phyloP scores from a whole-genome alignment of 192 early-diverging fungal species.

The Linnemannia schmuckeri region DNA sequence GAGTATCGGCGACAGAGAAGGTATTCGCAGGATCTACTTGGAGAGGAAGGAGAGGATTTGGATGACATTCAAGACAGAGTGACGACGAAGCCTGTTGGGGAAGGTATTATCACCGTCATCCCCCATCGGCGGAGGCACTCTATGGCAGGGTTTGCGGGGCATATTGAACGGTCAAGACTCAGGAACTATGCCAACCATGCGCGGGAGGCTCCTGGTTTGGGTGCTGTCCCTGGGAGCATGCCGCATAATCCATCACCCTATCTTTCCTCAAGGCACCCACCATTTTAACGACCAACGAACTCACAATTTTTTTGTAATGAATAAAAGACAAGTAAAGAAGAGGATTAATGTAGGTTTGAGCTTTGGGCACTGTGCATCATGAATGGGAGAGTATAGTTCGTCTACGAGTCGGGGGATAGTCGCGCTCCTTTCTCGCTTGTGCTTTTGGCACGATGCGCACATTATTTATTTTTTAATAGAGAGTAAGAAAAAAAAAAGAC shows the following conservation, averaged over 20 bases:
- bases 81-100: constrained; percentile 45
- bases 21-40: constrained; percentile 15
- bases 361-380: background rate
- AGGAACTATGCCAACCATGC: constrained; percentile 22
- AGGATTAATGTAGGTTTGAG: background rate
- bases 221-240: constrained; percentile 20
- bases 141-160: constrained; percentile 35
- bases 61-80: constrained; percentile 39
- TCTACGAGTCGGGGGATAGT: background rate
- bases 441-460: background rate
- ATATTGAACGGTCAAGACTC: constrained; percentile 25
- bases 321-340: background rate
- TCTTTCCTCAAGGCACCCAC: background rate
- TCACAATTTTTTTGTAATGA: background rate
- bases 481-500: background rate
- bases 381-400: background rate
- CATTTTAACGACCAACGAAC: background rate
- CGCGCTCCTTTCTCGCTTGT: background rate
- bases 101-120: constrained; percentile 48
- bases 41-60: constrained; percentile 22
- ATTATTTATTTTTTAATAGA: too few relatives aligned
- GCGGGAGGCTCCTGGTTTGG: constrained; percentile 3
- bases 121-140: constrained; percentile 49
- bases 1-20: constrained; percentile 26
- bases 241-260: background rate